Percentiles rank a stretch among this genome's conserved stretches.
These are phyloP conservation scores for Wakefieldia striispora DNA, from an alignment of 768 basidiomycete genomes.

Conservation along the genomic window DNA sequence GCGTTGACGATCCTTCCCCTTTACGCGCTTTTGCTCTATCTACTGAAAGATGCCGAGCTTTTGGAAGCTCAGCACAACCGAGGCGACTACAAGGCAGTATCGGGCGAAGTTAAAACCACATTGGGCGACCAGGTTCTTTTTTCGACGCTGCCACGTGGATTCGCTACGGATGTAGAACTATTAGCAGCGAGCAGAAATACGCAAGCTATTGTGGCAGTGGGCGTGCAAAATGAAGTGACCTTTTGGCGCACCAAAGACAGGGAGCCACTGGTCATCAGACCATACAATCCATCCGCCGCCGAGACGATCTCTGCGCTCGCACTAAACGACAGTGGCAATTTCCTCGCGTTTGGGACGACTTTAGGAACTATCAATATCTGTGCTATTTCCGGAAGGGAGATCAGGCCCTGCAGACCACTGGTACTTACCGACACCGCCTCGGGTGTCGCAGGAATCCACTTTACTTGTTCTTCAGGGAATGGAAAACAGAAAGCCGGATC, in stretches of 20 bases:
- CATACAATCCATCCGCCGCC: slow-evolving; percentile 40
- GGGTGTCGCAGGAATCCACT: slow-evolving; percentile 54
- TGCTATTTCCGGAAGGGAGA: slow-evolving; percentile 44
- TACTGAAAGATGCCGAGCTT: slow-evolving; percentile 89
- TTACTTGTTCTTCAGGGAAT: slow-evolving; percentile 25
- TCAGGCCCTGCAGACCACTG: slow-evolving; percentile 41
- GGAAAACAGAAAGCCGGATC: slow-evolving; percentile 18
- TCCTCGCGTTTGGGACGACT: slow-evolving; percentile 71
- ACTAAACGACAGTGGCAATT: slow-evolving; percentile 56
- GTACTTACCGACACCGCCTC: slow-evolving; percentile 42
- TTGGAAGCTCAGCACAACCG: slow-evolving; percentile 81
- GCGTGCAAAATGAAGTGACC: slow-evolving; percentile 73
- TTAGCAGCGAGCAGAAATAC: slow-evolving; percentile 70
- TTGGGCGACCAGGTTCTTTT: slow-evolving; percentile 53
- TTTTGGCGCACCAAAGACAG: slow-evolving; percentile 58
- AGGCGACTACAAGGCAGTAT: slow-evolving; percentile 41
- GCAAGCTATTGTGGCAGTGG: slow-evolving; percentile 64
- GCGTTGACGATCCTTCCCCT: slow-evolving; percentile 69
- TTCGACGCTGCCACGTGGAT: slow-evolving; percentile 74
- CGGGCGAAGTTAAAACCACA: slow-evolving; percentile 21
- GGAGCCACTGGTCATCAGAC: slow-evolving; percentile 45
- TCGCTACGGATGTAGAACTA: slow-evolving; percentile 79
- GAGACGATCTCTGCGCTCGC: slow-evolving; percentile 60
- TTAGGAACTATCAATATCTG: slow-evolving; percentile 65
- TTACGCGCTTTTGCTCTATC: slow-evolving; percentile 76